Evolutionary conservation across 257 asterid genomes (phyloP), one percentile per base, ranked within the genome.

Genomic region (Apocynum venetum): DNA sequence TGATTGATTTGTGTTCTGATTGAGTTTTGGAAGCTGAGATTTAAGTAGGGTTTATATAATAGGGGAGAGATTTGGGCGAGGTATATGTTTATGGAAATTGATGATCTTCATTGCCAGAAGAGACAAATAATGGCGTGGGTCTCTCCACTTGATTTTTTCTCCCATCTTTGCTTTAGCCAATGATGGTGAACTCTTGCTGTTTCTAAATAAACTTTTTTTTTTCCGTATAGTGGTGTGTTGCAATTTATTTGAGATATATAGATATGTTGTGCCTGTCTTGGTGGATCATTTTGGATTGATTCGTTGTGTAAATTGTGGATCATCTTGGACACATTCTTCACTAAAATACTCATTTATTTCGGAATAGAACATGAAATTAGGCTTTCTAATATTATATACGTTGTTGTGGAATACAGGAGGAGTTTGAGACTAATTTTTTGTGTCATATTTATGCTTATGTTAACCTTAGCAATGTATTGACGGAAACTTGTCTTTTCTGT

Each of bases 401-500:
- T 67, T 41, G 25, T 40, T 38, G 71, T 14, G 47, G 47, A 64
- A 63, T 36, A 15, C 10, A 13, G 48, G 49, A 65, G 14, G 8
- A 46, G 15, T 44, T 14, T n/a, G 10, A 41, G 75, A 17, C 3
- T 71, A 25, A 46, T 48, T 48, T 43, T 69, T 46, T 19, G 60
- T 71, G 20, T 25, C 11, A 71, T 8, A 71, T 71, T 49, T 52
- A 13, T 31, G 75, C 6, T 35, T 13, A 46, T 52, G 12, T 46
- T 71, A 4, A 5, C 51, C 31, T 56, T 61, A 35, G 76, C 9
- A 48, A 52, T 72, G 43, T 72, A 68, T 49, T 49, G 76, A 72
- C 5, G n/a, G 25, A 49, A 25, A 4, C 9, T 55, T 4, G 11
- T 17, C 20, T 36, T 38, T 9, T 15, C 4, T 49, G 19, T 68